Evolutionary conservation across 768 basidiomycete genomes (phyloP), one percentile per base, ranked within the genome.

Genomic region (Lyophyllum shimeji): DNA sequence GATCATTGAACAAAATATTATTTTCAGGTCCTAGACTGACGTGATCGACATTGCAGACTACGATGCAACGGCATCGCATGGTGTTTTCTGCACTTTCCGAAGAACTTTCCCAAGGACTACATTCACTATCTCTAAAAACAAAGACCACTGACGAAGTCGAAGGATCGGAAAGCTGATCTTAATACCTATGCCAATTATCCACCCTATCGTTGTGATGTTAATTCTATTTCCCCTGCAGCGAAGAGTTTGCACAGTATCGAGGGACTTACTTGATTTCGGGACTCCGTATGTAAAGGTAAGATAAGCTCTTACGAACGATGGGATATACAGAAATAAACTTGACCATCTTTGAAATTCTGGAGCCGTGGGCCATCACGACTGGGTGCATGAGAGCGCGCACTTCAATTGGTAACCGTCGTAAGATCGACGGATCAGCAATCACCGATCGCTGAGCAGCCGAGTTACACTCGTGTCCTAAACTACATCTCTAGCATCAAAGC

Each of bases 11-110:
- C 2, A 50, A 47, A 51, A 49, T 56, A 34, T 53, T 33, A 11
- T 23, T 23, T 18, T 43, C 23, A 3, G 39, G 18, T 29, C 29
- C 53, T 52, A 45, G 40, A 53, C 57, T 55, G 29, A 21, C 27
- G 2, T n/a, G 29, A 18, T 43, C 62, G 29, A 40, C 33, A 15
- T 54, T 44, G 34, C 60, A 92, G 91, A 82, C 74, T 20, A 85
- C 85, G 9, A 82, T 93, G 74, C 87, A 92, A 66, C 83, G 92
- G 46, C 92, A 94, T 71, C 81, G 90, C 46, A 80, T 93, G 76
- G 80, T 94, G 46, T 85, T 93, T 68, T 76, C 82, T 7, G 82
- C 85, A 2, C 75, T 94, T 29, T 78, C 85, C 18, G 85, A 87
- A 29, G 89, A 94, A 66, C 73, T 94, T 45, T 67, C 80, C 23